phyloP scores from a whole-genome alignment of 2,329 filamentous ascomycete species.

The Periconia macrospinosa region DNA sequence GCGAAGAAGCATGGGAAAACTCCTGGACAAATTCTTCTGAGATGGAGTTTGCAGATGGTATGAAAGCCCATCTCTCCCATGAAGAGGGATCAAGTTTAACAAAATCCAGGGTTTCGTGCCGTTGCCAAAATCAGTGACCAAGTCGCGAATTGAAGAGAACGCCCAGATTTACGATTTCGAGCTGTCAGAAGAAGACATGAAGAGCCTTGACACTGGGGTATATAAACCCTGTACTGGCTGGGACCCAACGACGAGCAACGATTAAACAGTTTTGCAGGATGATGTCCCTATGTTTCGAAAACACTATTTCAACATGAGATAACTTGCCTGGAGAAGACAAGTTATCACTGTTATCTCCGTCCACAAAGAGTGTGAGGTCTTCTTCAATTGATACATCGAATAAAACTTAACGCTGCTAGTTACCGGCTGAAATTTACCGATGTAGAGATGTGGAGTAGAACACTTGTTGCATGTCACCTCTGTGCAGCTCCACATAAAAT shows the following conservation, averaged over 20 bases:
- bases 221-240: conserved; percentile 60
- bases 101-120: conserved; percentile 58
- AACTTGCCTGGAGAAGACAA: no score
- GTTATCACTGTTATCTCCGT: no score
- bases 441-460: no score
- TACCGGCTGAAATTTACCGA: no score
- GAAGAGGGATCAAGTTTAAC: not conserved
- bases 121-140: conserved; percentile 64
- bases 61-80: not conserved
- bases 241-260: conserved; percentile 56
- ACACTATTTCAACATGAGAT: not conserved
- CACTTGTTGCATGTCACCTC: no score
- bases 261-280: conserved; percentile 32
- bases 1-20: conserved; percentile 61
- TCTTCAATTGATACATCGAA: no score
- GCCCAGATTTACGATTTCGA: conserved; percentile 63
- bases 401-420: no score
- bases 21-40: conserved; percentile 59
- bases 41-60: conserved; percentile 57
- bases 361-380: no score
- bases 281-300: conserved; percentile 5
- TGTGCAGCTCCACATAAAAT: no score
- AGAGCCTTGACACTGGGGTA: conserved; percentile 54
- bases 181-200: conserved; percentile 61
- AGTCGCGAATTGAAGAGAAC: conserved; percentile 63